These are phyloP conservation scores for Thalia dealbata DNA, from an alignment of 176 grass and related monocot genomes.

Conservation along the genomic window DNA sequence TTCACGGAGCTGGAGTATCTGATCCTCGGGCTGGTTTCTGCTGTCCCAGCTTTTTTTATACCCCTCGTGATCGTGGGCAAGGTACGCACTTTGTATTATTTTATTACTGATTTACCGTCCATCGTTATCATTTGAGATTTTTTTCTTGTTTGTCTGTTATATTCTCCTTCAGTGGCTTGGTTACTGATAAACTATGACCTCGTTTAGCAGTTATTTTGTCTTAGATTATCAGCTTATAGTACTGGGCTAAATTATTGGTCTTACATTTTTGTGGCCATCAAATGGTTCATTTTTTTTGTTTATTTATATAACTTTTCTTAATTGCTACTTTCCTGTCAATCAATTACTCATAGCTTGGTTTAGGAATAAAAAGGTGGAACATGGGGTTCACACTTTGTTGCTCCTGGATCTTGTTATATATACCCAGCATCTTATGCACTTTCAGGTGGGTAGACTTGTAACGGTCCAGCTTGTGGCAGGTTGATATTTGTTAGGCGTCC, in stretches of 20 bases:
- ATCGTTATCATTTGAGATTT: background rate
- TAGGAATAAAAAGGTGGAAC: background rate
- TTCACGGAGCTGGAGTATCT: conserved; percentile 92
- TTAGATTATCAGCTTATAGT: background rate
- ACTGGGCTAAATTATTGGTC: background rate
- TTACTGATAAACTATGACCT: background rate
- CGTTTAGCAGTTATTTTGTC: background rate
- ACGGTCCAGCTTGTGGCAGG: no score
- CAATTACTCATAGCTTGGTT: background rate
- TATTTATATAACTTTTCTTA: background rate
- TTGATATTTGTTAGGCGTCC: no score
- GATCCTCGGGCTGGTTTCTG: conserved; percentile 66
- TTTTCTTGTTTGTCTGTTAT: background rate
- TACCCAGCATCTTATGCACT: no score
- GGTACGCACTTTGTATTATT: conserved; percentile 21
- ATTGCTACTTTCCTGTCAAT: background rate
- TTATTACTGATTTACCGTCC: conserved; percentile 5
- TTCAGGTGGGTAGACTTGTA: no score
- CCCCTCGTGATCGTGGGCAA: conserved; percentile 76
- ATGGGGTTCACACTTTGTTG: background rate
- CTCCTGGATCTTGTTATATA: no score
- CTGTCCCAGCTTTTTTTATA: conserved; percentile 58
- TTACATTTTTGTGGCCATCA: background rate
- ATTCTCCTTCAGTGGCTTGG: background rate
- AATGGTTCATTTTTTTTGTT: background rate